Evolutionary conservation across 176 grass and related monocot species (phyloP).

Genomic region (Zoysia pacifica): DNA sequence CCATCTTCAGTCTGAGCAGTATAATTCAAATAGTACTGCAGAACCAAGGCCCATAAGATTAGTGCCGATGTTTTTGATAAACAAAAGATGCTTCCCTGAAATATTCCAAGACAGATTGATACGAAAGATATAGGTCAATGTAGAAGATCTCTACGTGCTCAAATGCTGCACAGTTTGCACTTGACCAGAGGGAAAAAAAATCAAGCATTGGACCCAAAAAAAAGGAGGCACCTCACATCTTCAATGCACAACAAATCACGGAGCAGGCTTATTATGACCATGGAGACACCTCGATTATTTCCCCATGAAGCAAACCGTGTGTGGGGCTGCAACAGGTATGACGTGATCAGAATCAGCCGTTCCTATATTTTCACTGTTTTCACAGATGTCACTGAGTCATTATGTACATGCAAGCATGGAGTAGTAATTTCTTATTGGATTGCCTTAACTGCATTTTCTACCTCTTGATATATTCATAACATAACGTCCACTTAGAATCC

Average conservation of each 20-base stretch:
- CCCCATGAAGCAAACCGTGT: slow-evolving; percentile 3
- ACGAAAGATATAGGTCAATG: slow-evolving; percentile 37
- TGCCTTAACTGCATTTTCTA: neutral
- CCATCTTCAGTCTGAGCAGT: slow-evolving; percentile 43
- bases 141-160: slow-evolving; percentile 51
- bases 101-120: slow-evolving; percentile 51
- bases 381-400: neutral
- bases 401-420: neutral
- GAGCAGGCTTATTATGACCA: slow-evolving; percentile 3
- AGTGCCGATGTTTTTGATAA: slow-evolving; percentile 40
- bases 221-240: neutral
- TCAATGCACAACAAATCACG: slow-evolving; percentile 19
- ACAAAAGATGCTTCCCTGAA: slow-evolving; percentile 39
- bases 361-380: neutral
- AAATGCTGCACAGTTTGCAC: slow-evolving; percentile 34
- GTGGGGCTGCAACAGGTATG: neutral
- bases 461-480: neutral
- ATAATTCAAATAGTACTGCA: slow-evolving; percentile 30
- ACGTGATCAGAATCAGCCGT: slow-evolving; percentile 1
- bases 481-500: neutral
- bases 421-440: neutral
- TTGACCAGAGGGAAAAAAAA: neutral
- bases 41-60: slow-evolving; percentile 27
- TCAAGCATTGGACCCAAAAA: neutral
- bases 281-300: neutral